Evolutionary conservation across 139 green algal species (phyloP), one percentile per base, ranked within the genome.

Genomic region (Bryopsis sp.): DNA sequence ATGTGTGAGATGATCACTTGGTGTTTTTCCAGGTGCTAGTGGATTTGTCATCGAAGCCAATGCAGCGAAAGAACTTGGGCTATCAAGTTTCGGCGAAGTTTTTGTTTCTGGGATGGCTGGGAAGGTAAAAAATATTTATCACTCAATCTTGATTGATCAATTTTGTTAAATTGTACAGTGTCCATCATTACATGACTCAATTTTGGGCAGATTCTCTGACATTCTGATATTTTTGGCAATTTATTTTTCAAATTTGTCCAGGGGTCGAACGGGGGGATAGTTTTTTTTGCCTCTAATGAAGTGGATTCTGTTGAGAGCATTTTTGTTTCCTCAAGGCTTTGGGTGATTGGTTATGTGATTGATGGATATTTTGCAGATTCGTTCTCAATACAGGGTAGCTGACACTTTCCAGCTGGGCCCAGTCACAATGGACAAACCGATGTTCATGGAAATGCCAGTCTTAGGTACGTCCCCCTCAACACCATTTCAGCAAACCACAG

Each of bases 371-470:
- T 61, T 46, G 4, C n/a, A 65, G 58, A 26, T 65, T 39, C 58
- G 32, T 39, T 7, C 58, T 6, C 26, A 65, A 47, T 65, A 47
- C 43, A 15, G 58, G 26, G 6, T 11, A 6, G 58, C 58, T 26
- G 28, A 65, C 4, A 46, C 15, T 5, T 22, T 65, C 7, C 8
- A 3, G 8, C 24, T 65, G 58, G 58, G 58, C 4, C 58, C 58
- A 22, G 19, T 65, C 8, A 65, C 58, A 43, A 24, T 65, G 6
- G 4, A 43, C 6, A 5, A 65, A 15, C 58, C 58, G 26, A 6
- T 35, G 4, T 65, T 65, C 58, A 65, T 65, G 58, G 58, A 65
- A 26, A 65, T 65, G 58, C 28, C 26, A 22, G 31, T 65, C n/a
- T n/a, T n/a, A n/a, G n/a, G n/a, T n/a, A n/a, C n/a, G n/a, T n/a